Base-by-base conservation (phyloP, 2,329 filamentous ascomycete genomes). In the Colletotrichum sp. region DNA sequence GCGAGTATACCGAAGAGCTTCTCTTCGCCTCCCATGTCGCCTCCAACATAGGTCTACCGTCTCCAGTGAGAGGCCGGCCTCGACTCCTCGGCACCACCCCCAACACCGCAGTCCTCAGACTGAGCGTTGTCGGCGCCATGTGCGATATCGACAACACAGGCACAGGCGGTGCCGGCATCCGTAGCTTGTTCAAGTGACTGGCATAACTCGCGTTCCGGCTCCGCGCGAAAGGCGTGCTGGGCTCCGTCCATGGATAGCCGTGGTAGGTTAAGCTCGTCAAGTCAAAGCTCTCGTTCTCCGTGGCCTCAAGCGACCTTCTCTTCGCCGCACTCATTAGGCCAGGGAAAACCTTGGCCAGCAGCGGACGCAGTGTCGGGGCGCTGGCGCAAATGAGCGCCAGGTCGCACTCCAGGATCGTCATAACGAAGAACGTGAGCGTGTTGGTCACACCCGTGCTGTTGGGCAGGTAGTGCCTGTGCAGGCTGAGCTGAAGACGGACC, bases 371-470 rank as follows among this genome's bases (percentile, higher is more conserved):
- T 9, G 81, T 83, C 18, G 84, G 83, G 34, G 82, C 83, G 67
- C 82, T 81, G 15, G 83, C 83, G 69, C 83, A 84, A 26, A 85
- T 81, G 15, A 85, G 76, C n/a, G 82, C 83, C 13, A 84, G 77
- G 62, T 85, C 83, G 73, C 82, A 81, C 80, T 85, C 83, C 24
- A 85, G 76, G 6, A 84, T 77, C n/a, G 83, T 85, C 81, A 84
- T 81, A 73, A 84, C 81, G 68, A 84, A 85, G 69, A 84, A 84
- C n/a, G 79, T 80, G 7, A 84, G 78, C 3, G 80, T 80, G 68
- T 81, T 80, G 12, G 79, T 77, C 6, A 77, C 71, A 18, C 76
- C 78, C 26, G 72, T 66, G 59, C 79, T 75, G 34, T 64, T 49
- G 2, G 79, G 80, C 15, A 77, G 77, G 73, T 79, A 81, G 75